A percentile compares a stretch with the other conserved stretches of the same genome.
Evolutionary conservation across 208 protist species (phyloP).

Genomic region (Strigomonas culicis): DNA sequence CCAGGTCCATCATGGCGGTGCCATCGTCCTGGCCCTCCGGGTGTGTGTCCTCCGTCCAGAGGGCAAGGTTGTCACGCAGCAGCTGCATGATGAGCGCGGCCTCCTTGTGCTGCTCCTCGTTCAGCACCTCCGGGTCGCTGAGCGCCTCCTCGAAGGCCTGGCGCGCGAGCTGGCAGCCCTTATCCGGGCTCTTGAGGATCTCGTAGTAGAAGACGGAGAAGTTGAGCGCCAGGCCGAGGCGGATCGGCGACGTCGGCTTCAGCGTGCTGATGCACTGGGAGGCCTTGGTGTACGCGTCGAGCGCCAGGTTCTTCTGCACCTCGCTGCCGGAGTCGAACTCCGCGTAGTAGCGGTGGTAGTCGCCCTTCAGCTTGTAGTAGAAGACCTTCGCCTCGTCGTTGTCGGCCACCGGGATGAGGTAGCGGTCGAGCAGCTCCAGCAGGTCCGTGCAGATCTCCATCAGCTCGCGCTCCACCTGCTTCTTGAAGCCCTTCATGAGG

Average conservation of each 20-base stretch:
- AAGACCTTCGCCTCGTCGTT: slow-evolving; percentile 88
- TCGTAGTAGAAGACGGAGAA: slow-evolving; percentile 99
- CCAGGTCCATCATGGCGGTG: slow-evolving; percentile 84
- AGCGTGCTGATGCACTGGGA: slow-evolving; percentile 76
- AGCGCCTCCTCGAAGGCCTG: slow-evolving; percentile 97
- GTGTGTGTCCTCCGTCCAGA: slow-evolving; percentile 96
- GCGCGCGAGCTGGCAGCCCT: slow-evolving; percentile 96
- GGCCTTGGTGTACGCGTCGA: slow-evolving; percentile 89
- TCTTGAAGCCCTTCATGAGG: slow-evolving; percentile 95
- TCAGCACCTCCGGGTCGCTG: slow-evolving; percentile 95
- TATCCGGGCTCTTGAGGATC: slow-evolving; percentile 96
- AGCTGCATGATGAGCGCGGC: slow-evolving; percentile 99
- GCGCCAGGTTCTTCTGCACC: slow-evolving; percentile 85
- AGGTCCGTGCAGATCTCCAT: slow-evolving; percentile 96
- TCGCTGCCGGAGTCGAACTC: slow-evolving; percentile 83
- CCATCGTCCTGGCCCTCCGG: slow-evolving; percentile 77
- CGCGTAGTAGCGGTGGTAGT: slow-evolving; percentile 98
- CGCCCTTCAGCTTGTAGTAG: slow-evolving; percentile 95
- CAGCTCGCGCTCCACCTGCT: slow-evolving; percentile 98
- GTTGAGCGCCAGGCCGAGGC: slow-evolving; percentile 99
- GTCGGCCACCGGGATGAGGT: slow-evolving; percentile 92
- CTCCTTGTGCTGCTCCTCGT: slow-evolving; percentile 99
- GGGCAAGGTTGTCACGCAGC: slow-evolving; percentile 98
- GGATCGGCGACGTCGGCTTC: slow-evolving; percentile 95
- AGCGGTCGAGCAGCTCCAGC: slow-evolving; percentile 93